A percentile compares a stretch with the other conserved stretches of the same genome.
Conservation (phyloP, 1,284 basidiomycete genomes). For the Cryptococcus floricola region DNA sequence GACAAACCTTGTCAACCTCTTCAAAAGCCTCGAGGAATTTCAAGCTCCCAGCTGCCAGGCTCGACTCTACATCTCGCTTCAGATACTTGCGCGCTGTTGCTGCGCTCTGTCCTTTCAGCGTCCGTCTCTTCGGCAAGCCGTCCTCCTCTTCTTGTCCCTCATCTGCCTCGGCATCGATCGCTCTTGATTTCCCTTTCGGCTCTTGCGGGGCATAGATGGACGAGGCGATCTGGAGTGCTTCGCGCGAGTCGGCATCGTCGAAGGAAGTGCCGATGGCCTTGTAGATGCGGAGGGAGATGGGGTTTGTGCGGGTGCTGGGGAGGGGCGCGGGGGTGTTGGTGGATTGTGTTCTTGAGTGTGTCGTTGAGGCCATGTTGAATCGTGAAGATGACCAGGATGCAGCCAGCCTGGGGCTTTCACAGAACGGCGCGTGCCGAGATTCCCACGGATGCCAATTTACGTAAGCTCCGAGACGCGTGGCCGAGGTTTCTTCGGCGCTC, state of each 20-base stretch:
- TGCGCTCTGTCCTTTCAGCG: constrained; percentile 40
- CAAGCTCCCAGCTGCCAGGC: constrained; percentile 71
- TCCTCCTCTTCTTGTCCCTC: constrained; percentile 11
- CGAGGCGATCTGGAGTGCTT: constrained; percentile 78
- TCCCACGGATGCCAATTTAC: too few species aligned
- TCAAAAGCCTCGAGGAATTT: constrained; percentile 77
- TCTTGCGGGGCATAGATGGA: constrained; percentile 51
- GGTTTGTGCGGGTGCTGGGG: constrained; percentile 50
- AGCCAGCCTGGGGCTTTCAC: too few species aligned
- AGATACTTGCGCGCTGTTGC: constrained; percentile 71
- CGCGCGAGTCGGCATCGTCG: constrained; percentile 70
- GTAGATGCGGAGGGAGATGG: constrained; percentile 75
- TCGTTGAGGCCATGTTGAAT: not conserved
- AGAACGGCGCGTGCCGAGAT: too few species aligned
- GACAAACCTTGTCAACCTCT: constrained; percentile 76
- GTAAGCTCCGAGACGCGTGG: too few species aligned
- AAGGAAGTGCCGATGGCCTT: constrained; percentile 78
- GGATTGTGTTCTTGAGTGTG: not conserved
- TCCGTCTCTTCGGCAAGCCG: constrained; percentile 20
- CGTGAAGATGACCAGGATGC: too few species aligned
- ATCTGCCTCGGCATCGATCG: constrained; percentile 46
- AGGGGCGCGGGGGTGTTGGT: constrained; percentile 26
- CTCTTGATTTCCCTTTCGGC: constrained; percentile 23
- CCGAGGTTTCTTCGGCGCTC: too few species aligned
- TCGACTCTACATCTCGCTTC: constrained; percentile 75